phyloP scores from a whole-genome alignment of 768 basidiomycete genomes.

The Sporobolomyces pararoseus region DNA sequence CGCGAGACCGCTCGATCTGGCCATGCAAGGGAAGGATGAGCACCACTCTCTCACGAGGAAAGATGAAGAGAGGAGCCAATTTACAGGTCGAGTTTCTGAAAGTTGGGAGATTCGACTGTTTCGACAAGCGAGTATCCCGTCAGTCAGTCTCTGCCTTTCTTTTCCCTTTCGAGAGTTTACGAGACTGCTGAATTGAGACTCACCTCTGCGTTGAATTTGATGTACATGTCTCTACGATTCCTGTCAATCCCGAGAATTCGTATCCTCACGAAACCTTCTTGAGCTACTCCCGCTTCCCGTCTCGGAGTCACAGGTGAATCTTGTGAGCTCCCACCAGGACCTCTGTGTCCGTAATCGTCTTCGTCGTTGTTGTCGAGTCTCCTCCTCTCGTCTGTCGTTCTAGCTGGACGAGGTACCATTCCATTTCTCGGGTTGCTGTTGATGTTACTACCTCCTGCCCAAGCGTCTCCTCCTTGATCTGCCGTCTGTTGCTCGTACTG shows the following conservation, averaged over 20 bases:
- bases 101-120: constrained; percentile 85
- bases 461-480: background rate
- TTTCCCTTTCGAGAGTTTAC: too few relatives aligned
- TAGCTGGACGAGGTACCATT: background rate
- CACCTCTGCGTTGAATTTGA: constrained; percentile 93
- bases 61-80: background rate
- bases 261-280: constrained; percentile 78
- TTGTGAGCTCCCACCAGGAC: too few relatives aligned
- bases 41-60: too few relatives aligned
- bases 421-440: too few relatives aligned
- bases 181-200: constrained; percentile 37
- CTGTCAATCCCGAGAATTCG: constrained; percentile 86
- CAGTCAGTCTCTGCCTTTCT: constrained; percentile 7
- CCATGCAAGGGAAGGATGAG: too few relatives aligned
- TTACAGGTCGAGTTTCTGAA: constrained; percentile 50
- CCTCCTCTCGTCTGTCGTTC: background rate
- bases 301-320: background rate
- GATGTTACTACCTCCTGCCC: background rate
- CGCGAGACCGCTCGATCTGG: constrained; percentile 86
- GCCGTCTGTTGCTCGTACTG: background rate
- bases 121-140: background rate
- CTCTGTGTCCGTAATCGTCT: constrained; percentile 7
- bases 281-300: background rate
- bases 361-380: background rate
- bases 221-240: constrained; percentile 87